Evolutionary conservation across 1,284 basidiomycete genomes (phyloP).

Genomic region (Pseudomicrostroma phylloplanum): DNA sequence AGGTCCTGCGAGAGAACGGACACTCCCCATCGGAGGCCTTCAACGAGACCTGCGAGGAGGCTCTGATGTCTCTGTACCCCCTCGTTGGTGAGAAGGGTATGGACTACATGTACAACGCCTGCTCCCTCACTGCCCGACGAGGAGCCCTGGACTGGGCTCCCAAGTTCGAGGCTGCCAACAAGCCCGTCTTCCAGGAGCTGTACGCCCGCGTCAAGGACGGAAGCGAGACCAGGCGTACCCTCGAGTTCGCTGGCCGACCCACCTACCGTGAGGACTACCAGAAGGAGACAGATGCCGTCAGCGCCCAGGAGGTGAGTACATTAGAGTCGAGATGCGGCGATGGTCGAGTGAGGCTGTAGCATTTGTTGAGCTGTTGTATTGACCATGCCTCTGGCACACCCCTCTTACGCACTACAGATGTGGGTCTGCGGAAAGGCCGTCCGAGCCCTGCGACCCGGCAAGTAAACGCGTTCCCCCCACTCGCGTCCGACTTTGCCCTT

Average conservation of each 20-base stretch:
- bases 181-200: slow-evolving; percentile 86
- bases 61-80: slow-evolving; percentile 95
- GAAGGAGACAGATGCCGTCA: slow-evolving; percentile 88
- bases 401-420: no score
- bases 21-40: slow-evolving; percentile 97
- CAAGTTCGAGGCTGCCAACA: slow-evolving; percentile 85
- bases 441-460: no score
- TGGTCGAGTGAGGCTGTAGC: no score
- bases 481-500: no score
- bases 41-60: slow-evolving; percentile 97
- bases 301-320: slow-evolving; percentile 77
- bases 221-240: slow-evolving; percentile 89
- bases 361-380: no score
- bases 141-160: slow-evolving; percentile 99
- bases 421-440: no score
- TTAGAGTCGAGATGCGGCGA: no score
- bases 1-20: slow-evolving; percentile 96
- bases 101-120: slow-evolving; percentile 96
- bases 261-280: slow-evolving; percentile 93
- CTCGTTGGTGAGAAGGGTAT: slow-evolving; percentile 91
- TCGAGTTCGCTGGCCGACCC: slow-evolving; percentile 87
- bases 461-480: no score
- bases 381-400: no score
- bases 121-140: slow-evolving; percentile 96
- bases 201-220: slow-evolving; percentile 93